Evolutionary conservation across 1,284 basidiomycete species (phyloP), one percentile per base, ranked within the genome.

Genomic region (Ceratobasidium sp.): DNA sequence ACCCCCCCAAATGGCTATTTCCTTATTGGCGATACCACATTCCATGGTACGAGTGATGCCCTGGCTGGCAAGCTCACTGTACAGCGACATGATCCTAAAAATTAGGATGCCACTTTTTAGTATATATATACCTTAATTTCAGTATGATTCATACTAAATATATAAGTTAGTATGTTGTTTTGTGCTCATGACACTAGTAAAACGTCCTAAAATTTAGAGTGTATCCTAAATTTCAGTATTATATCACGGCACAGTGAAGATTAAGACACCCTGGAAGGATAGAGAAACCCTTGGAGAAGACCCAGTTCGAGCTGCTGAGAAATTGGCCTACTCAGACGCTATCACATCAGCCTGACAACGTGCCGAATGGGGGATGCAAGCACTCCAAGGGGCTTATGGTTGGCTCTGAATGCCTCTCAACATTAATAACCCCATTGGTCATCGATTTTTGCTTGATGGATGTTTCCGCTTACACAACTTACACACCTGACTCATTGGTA

Each of bases 301-400:
- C 56, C 33, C 64, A 1, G 29, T 52, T 8, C 75, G 77, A 36
- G 73, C 72, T 11, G 66, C 71, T 0, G 69, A 74, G 21, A 19
- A 68, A 0, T 56, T 78, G 33, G 69, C 54, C 3, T 78, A 78
- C 70, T 73, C 80, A 71, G 49, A 73, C 0, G 73, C 80, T 62
- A 74, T 82, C 0, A 71, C 81, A 0, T 80, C 78, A 0, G 80
- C 75, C 69, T 70, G 77, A 0, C 81, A 83, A 70, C 77, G 79
- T n/a, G 80, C 80, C 13, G 80, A 83, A 72, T 83, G 80, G 81
- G 82, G 81, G 0, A 82, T 80, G 77, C 74, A 74, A 6, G 56
- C 73, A 0, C 50, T 83, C 0, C 81, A 82, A 72, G 80, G 79
- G 6, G 77, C 78, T 7, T 83, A 82, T 76, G 78, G 80, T 2